Evolutionary conservation across 768 basidiomycete genomes (phyloP).

Genomic region (Favolaschia claudopus): DNA sequence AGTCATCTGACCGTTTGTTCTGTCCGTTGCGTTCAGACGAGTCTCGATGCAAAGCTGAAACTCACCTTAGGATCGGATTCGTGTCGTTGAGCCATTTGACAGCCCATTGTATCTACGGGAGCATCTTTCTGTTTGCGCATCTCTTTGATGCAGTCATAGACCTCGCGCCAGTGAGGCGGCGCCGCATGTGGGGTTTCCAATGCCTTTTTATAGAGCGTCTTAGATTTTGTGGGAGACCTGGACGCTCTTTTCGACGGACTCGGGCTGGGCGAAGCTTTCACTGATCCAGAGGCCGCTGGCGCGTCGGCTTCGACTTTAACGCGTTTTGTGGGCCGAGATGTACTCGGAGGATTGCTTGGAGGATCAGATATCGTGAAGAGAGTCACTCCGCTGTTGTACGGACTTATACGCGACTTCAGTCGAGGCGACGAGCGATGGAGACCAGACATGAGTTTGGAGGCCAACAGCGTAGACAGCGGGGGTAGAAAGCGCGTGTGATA

Average conservation of each 20-base stretch:
- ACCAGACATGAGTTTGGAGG: constrained; percentile 35
- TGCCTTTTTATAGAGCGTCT: constrained; percentile 44
- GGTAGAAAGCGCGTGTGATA: too few relatives aligned
- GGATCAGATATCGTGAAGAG: constrained; percentile 41
- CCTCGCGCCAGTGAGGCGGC: constrained; percentile 72
- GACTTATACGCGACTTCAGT: constrained; percentile 50
- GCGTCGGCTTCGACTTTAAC: constrained; percentile 31
- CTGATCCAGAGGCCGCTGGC: not conserved
- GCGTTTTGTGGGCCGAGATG: constrained; percentile 37
- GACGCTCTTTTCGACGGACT: constrained; percentile 31
- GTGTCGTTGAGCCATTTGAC: constrained; percentile 70
- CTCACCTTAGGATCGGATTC: constrained; percentile 73
- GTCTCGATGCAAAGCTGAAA: not conserved
- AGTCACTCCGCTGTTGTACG: constrained; percentile 52
- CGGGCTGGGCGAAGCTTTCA: constrained; percentile 13
- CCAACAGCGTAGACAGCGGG: too few relatives aligned
- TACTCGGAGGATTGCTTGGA: constrained; percentile 26
- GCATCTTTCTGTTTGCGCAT: constrained; percentile 80
- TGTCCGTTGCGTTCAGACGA: constrained; percentile 36
- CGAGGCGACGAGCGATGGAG: constrained; percentile 37
- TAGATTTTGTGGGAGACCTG: constrained; percentile 61
- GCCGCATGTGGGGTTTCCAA: constrained; percentile 70
- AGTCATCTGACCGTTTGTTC: constrained; percentile 63
- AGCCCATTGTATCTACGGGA: constrained; percentile 94
- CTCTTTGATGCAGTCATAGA: constrained; percentile 73